Evolutionary conservation across 352 stramenopile genomes (phyloP).

Genomic region (Pythium rishiriense): DNA sequence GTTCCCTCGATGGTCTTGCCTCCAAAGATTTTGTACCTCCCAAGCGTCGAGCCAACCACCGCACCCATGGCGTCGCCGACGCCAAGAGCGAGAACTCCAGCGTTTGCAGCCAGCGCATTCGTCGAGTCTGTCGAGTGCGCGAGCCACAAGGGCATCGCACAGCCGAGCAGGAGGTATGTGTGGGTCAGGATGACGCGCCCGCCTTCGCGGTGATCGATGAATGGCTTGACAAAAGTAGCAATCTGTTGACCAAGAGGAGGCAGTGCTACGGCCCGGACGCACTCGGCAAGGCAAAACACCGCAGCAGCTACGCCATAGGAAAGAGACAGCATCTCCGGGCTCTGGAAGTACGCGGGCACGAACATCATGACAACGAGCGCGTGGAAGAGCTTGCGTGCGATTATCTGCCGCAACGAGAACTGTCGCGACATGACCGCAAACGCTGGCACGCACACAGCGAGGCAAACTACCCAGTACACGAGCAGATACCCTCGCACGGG

Average conservation of each 20-base stretch:
- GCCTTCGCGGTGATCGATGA: conserved; percentile 76
- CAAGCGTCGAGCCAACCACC: conserved; percentile 52
- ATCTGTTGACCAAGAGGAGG: conserved; percentile 55
- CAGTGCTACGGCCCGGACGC: conserved; percentile 56
- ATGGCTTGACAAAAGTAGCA: conserved; percentile 62
- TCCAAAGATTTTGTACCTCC: conserved; percentile 52
- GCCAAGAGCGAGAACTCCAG: conserved; percentile 67
- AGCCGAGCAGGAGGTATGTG: conserved; percentile 77
- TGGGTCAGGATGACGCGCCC: conserved; percentile 73
- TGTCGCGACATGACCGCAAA: conserved; percentile 41
- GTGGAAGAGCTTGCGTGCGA: conserved; percentile 82
- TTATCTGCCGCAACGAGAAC: conserved; percentile 60
- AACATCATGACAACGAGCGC: conserved; percentile 81
- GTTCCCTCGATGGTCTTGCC: conserved; percentile 72
- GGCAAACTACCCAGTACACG: conserved; percentile 53
- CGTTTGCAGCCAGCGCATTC: conserved; percentile 47
- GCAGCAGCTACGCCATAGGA: conserved; percentile 77
- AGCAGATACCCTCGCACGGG: conserved; percentile 41
- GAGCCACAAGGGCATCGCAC: conserved; percentile 74
- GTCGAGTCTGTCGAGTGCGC: conserved; percentile 14
- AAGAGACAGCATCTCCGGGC: conserved; percentile 63
- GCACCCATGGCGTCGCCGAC: conserved; percentile 81
- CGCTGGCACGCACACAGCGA: conserved; percentile 55
- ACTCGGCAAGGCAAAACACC: conserved; percentile 73
- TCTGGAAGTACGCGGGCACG: conserved; percentile 54